phyloP scores from a whole-genome alignment of 352 stramenopile species.

The Globisporangium splendens region DNA sequence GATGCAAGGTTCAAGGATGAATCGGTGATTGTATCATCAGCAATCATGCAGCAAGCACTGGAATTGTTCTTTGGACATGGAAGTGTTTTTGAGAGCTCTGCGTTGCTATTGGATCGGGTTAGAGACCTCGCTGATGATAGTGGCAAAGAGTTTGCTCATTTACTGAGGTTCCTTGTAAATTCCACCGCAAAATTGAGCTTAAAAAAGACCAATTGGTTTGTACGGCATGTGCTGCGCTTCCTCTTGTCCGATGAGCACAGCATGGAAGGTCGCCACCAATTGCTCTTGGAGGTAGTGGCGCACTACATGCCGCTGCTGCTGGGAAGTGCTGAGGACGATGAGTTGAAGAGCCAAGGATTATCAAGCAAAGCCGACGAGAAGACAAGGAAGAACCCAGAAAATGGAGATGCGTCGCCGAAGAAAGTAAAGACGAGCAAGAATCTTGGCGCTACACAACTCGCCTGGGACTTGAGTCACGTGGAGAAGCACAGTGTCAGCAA shows the following conservation, averaged over 20 bases:
- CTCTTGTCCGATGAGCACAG: constrained; percentile 34
- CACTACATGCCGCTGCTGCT: constrained; percentile 52
- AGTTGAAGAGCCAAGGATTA: constrained; percentile 11
- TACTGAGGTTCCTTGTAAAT: constrained; percentile 41
- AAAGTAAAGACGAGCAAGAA: constrained; percentile 1
- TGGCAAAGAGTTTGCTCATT: constrained; percentile 22
- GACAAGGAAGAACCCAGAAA: background rate
- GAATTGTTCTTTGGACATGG: constrained; percentile 43
- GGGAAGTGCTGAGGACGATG: constrained; percentile 27
- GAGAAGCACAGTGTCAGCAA: constrained; percentile 22
- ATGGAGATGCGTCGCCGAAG: background rate
- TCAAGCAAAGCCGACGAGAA: constrained; percentile 13
- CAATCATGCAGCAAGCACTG: constrained; percentile 44
- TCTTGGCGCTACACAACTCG: constrained; percentile 2
- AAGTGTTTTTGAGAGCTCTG: constrained; percentile 33
- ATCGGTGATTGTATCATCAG: constrained; percentile 24
- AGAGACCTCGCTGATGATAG: constrained; percentile 13
- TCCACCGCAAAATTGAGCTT: constrained; percentile 45
- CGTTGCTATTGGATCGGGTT: constrained; percentile 36
- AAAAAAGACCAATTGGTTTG: constrained; percentile 78
- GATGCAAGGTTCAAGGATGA: constrained; percentile 26
- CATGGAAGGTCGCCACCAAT: constrained; percentile 20
- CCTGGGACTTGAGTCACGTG: constrained; percentile 10
- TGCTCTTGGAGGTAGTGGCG: constrained; percentile 31
- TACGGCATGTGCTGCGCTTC: constrained; percentile 56